Evolutionary conservation across 345 rosid species (phyloP), one percentile per base, ranked within the genome.

Genomic region (Gossypium herbaceum): DNA sequence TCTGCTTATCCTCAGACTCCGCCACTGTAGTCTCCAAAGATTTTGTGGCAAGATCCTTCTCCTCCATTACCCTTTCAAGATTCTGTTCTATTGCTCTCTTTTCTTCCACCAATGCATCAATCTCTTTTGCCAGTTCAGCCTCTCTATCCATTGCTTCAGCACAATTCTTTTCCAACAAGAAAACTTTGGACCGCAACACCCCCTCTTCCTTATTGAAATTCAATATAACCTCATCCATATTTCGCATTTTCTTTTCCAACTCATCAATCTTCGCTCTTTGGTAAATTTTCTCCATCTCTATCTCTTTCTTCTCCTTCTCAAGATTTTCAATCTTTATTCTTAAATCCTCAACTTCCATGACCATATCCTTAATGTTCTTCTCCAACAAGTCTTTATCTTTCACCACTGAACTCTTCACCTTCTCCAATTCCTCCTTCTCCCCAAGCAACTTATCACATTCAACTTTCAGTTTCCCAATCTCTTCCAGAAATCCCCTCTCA

Each of bases 141-240:
- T 60, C 85, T 75, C 80, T 90, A 62, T 83, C 86, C 39, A 48
- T 15, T 9, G 83, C 84, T 62, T 81, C 84, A 48, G 52, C 79
- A 45, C 9, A 79, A 56, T 77, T 77, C 81, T 83, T 90, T 81
- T 88, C 91, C 88, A 92, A 65, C 75, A 80, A 81, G 3, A 70
- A 16, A 50, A 84, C 71, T 71, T 79, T 73, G 20, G 7, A 75
- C 17, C 50, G 62, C 86, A 88, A 73, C 44, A 61, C 51, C 41
- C 48, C 73, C 81, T 83, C 90, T 77, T 94, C 87, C 22, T 68
- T 77, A 29, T 45, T 75, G 80, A 85, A 81, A 72, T 73, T 74
- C 51, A 43, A 44, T 52, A 74, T 74, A 44, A 56, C 43, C 76
- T 73, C 84, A 73, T 79, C 55, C 84, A 82, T n/a, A 11, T 57